Evolutionary conservation across 2,329 filamentous ascomycete genomes (phyloP).

Genomic region (Verticillium longisporum): DNA sequence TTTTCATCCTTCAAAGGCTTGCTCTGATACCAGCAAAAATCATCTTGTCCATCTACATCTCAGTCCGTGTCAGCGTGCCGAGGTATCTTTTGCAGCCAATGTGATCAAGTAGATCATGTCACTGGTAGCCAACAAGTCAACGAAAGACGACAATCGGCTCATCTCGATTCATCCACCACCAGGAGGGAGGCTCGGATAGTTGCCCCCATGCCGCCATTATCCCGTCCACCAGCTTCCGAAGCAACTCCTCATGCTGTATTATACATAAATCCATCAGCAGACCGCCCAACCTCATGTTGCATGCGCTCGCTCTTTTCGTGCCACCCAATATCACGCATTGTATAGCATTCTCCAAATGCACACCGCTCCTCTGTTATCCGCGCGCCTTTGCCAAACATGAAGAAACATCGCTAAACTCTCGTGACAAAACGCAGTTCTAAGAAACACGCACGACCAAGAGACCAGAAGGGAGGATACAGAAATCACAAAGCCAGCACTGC

Average conservation of each 20-base stretch:
- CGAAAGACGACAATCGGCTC: background rate
- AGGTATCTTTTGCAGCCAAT: background rate
- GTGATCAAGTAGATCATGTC: no score
- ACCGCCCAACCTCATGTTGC: background rate
- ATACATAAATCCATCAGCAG: background rate
- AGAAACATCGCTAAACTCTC: slow-evolving; percentile 9
- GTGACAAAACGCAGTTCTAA: background rate
- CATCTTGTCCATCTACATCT: background rate
- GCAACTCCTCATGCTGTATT: background rate
- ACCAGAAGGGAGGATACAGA: background rate
- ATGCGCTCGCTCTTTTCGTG: background rate
- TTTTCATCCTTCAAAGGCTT: background rate
- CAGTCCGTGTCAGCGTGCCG: background rate
- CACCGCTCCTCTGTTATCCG: background rate
- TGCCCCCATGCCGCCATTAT: background rate
- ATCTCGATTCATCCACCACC: background rate
- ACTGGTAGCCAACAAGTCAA: background rate
- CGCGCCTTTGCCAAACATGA: background rate
- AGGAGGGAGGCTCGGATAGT: background rate
- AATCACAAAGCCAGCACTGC: background rate
- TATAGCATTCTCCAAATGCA: background rate
- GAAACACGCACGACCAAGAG: background rate
- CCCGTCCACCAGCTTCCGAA: background rate
- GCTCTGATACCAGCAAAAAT: background rate
- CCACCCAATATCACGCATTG: background rate